These are phyloP conservation scores for Penicillium soppii DNA, from an alignment of 495 filamentous ascomycete genomes.

Conservation along the genomic window DNA sequence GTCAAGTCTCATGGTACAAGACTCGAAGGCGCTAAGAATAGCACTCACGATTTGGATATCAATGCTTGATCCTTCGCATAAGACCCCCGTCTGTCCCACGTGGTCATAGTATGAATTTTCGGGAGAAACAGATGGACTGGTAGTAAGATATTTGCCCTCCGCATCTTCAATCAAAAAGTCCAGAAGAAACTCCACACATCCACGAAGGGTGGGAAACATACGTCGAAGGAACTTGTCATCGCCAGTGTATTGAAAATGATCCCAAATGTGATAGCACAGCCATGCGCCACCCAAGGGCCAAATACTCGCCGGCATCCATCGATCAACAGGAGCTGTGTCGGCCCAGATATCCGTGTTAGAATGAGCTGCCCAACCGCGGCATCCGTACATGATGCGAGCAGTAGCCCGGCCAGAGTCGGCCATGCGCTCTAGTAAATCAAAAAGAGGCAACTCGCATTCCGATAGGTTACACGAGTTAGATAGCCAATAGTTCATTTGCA, in stretches of 20 bases:
- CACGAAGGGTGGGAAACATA: conserved; percentile 36
- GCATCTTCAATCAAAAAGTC: conserved; percentile 46
- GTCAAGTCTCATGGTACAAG: conserved; percentile 21
- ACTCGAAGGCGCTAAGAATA: conserved; percentile 37
- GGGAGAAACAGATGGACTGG: conserved; percentile 49
- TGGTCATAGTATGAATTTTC: conserved; percentile 46
- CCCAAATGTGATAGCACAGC: conserved; percentile 47
- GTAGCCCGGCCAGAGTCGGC: conserved; percentile 34
- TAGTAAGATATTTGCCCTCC: conserved; percentile 33
- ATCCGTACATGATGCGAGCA: conserved; percentile 48
- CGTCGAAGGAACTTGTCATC: conserved; percentile 31
- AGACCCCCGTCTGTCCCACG: conserved; percentile 26
- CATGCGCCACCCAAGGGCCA: conserved; percentile 51
- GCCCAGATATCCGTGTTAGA: conserved; percentile 53
- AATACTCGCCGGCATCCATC: conserved; percentile 43
- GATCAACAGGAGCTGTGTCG: conserved; percentile 46
- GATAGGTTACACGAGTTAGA: conserved; percentile 42
- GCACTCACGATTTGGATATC: conserved; percentile 47
- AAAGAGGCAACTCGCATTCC: conserved; percentile 37
- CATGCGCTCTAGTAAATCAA: conserved; percentile 40
- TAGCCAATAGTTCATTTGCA: conserved; percentile 63
- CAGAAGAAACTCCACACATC: conserved; percentile 41
- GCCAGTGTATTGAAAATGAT: conserved; percentile 43
- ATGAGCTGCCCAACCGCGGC: conserved; percentile 46
- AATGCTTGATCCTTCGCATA: conserved; percentile 46